Percentiles rank a stretch among this genome's conserved stretches.
phyloP scores from a whole-genome alignment of 2,329 filamentous ascomycete genomes.

The Hymenotorrendiella dingleyae region DNA sequence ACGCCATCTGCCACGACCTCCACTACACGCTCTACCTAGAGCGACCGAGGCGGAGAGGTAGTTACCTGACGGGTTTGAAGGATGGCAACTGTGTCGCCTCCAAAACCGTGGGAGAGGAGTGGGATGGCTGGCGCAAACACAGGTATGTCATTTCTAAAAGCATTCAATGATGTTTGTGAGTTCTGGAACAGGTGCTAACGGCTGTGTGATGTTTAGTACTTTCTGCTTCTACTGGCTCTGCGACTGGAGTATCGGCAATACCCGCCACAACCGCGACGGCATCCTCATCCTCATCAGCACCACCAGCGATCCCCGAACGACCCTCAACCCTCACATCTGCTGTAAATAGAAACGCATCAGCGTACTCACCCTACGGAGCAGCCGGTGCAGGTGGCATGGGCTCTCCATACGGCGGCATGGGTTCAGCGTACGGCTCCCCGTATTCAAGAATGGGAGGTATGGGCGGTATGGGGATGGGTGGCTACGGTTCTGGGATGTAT shows the following conservation, averaged over 20 bases:
- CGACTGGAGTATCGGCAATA: constrained; percentile 38
- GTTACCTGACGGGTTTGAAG: constrained; percentile 2
- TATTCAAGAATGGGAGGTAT: constrained; percentile 38
- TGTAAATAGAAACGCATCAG: constrained; percentile 82
- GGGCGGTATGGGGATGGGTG: constrained; percentile 33
- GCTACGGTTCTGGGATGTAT: constrained; percentile 34
- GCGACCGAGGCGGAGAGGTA: constrained; percentile 5
- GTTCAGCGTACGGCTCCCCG: constrained; percentile 42
- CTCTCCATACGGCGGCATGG: constrained; percentile 29
- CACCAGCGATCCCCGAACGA: constrained; percentile 72
- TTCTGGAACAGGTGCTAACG: constrained; percentile 14
- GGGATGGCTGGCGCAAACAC: constrained; percentile 23
- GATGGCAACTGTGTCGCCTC: constrained; percentile 66
- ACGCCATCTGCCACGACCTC: constrained; percentile 2
- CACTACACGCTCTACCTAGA: constrained; percentile 14
- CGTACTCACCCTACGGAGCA: constrained; percentile 62
- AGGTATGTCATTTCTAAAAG: constrained; percentile 24
- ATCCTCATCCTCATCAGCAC: constrained; percentile 35
- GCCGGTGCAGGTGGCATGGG: constrained; percentile 32
- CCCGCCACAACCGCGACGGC: constrained; percentile 38
- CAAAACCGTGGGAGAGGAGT: constrained; percentile 94
- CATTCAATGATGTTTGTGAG: constrained; percentile 1
- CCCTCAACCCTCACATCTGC: constrained; percentile 72
- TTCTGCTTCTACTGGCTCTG: constrained; percentile 32
- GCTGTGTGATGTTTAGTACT: constrained; percentile 26